Conservation (phyloP, 1,139 yeast genomes). For the Pneumocystis canis region DNA sequence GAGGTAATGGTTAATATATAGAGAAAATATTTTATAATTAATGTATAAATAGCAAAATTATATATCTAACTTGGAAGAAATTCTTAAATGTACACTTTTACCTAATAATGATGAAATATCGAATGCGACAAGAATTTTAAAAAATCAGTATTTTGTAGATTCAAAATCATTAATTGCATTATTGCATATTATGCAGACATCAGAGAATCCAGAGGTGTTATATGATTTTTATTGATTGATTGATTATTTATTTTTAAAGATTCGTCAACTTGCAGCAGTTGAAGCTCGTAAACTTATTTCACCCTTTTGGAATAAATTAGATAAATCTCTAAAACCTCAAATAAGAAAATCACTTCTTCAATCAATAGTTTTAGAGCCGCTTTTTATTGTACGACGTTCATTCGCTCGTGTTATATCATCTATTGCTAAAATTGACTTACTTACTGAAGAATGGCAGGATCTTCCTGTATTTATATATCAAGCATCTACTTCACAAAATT, state of each 20-base stretch:
- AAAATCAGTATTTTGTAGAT: slow-evolving; percentile 59
- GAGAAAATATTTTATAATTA: not conserved
- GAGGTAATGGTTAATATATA: not conserved
- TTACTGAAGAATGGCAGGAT: slow-evolving; percentile 56
- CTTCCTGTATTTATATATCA: slow-evolving; percentile 56
- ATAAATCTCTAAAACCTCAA: slow-evolving; percentile 35
- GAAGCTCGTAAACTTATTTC: slow-evolving; percentile 77
- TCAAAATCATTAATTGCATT: slow-evolving; percentile 66
- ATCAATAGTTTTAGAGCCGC: slow-evolving; percentile 50
- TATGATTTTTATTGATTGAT: not conserved
- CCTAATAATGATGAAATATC: not conserved
- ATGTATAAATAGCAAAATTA: not conserved
- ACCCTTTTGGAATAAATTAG: slow-evolving; percentile 47
- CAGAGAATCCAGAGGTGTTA: slow-evolving; percentile 5
- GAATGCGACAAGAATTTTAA: slow-evolving; percentile 61
- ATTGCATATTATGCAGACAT: slow-evolving; percentile 59
- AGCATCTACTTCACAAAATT: slow-evolving; percentile 45
- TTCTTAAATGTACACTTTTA: not conserved
- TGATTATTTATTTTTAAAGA: slow-evolving; percentile 38
- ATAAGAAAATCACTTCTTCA: slow-evolving; percentile 57
- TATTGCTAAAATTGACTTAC: slow-evolving; percentile 64
- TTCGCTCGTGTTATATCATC: slow-evolving; percentile 80
- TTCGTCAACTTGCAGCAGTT: slow-evolving; percentile 79
- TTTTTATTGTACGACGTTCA: slow-evolving; percentile 69
- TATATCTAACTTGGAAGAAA: not conserved